phyloP scores from a whole-genome alignment of 441 rosid species.

The Euphorbia schlechtendalii region DNA sequence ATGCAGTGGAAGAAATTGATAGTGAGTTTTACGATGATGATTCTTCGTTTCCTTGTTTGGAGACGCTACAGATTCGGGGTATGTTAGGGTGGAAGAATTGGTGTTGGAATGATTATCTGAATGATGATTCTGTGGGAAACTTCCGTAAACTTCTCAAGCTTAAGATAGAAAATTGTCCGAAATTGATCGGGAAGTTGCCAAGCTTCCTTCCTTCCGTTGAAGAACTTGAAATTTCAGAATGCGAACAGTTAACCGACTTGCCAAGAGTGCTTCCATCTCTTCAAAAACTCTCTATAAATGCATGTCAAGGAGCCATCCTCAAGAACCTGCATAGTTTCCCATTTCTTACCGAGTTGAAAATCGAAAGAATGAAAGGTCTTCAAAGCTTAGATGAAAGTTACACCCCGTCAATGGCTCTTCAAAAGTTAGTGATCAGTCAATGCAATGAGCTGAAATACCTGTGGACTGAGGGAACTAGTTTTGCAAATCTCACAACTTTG shows the following conservation, averaged over 20 bases:
- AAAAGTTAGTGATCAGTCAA: not conserved
- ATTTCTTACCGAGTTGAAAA: not conserved
- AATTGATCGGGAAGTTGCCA: slow-evolving; percentile 4
- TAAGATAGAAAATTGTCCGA: slow-evolving; percentile 8
- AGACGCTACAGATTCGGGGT: slow-evolving; percentile 4
- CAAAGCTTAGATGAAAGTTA: not conserved
- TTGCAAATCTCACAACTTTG: not conserved
- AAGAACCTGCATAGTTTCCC: not conserved
- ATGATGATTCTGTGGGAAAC: not conserved
- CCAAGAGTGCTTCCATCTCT: slow-evolving; percentile 7
- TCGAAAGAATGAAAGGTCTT: not conserved
- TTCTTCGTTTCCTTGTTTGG: slow-evolving; percentile 5
- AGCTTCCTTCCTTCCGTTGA: slow-evolving; percentile 7
- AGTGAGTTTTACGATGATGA: not conserved
- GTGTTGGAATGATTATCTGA: not conserved
- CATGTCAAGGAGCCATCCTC: not conserved
- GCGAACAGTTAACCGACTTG: not conserved
- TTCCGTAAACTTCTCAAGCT: slow-evolving; percentile 5
- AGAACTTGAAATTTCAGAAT: not conserved
- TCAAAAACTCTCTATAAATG: not conserved
- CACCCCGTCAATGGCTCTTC: not conserved
- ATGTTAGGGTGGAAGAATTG: slow-evolving; percentile 9
- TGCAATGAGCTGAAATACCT: not conserved
- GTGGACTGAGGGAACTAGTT: not conserved
- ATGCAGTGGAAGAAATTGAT: slow-evolving; percentile 3